Evolutionary conservation across 257 asterid genomes (phyloP), one percentile per base, ranked within the genome.

Genomic region (Buddleja alternifolia): DNA sequence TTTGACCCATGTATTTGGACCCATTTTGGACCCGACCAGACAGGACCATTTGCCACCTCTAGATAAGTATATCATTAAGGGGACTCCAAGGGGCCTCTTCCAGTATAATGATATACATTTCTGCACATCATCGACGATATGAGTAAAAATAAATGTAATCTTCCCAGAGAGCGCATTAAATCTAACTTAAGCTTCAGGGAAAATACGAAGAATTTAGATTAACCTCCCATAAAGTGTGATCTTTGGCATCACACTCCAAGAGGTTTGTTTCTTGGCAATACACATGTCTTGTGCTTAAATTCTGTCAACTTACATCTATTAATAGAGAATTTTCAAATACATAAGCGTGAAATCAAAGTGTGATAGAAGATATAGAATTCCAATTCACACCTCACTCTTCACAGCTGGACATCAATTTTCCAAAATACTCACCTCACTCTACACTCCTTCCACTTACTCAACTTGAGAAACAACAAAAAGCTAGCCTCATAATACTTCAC

Each of bases 381-480:
- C 4, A 1, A 54, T 54, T 19, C 40, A 6, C 58, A 52, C 10
- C 14, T 54, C 40, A 25, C 19, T 24, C 40, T 4, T 34, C 65
- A 36, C 45, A 45, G 3, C 29, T 29, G 36, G 46, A 47, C 24
- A 37, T 39, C 34, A 19, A 39, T 9, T 60, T 16, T 4, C 10
- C 16, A 60, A 29, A 5, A 29, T 29, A 29, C 34, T 5, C 2
- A 5, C 34, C 34, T 29, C 34, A 29, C 3, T 29, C 20, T 17
- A 48, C 17, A 39, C 61, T 24, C 44, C 24, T 48, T 48, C 15
- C 56, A 10, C 57, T 64, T 48, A 74, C 45, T 66, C 47, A 61
- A 57, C 52, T 23, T 10, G 17, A 6, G 41, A 23, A 47, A 54
- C 66, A 55, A 29, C 34, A 44, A 50, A 17, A 34, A 54, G 15